A percentile compares a stretch with the other conserved stretches of the same genome.
Evolutionary conservation across 2,329 filamentous ascomycete species (phyloP).

Genomic region (Graphilbum ipis-grandicollis): DNA sequence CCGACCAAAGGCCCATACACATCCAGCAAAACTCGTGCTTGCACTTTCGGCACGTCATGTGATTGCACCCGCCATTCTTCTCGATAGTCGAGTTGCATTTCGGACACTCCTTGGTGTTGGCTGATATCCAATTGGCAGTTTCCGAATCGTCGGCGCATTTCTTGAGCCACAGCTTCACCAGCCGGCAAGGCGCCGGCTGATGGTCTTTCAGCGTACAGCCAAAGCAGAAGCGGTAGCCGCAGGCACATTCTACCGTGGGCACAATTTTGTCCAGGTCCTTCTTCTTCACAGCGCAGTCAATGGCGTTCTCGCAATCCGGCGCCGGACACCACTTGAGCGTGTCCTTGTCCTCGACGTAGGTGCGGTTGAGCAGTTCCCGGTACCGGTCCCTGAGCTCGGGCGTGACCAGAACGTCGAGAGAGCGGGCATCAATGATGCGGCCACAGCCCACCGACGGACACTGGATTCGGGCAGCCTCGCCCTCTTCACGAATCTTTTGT

Average conservation of each 20-base stretch:
- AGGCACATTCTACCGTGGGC: conserved; percentile 74
- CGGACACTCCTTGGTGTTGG: conserved; percentile 95
- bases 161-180: conserved; percentile 93
- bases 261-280: conserved; percentile 74
- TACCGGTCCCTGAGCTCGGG: conserved; percentile 47
- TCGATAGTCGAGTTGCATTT: conserved; percentile 95
- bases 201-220: conserved; percentile 82
- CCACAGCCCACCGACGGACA: conserved; percentile 80
- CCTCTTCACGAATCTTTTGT: conserved; percentile 90
- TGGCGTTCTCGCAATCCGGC: conserved; percentile 86
- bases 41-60: conserved; percentile 95
- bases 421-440: conserved; percentile 79
- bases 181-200: conserved; percentile 75
- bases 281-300: conserved; percentile 77
- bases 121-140: conserved; percentile 98
- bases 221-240: conserved; percentile 84
- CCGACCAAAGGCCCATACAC: conserved; percentile 98
- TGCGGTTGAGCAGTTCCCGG: conserved; percentile 70
- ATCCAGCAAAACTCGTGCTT: conserved; percentile 99
- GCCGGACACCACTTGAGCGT: conserved; percentile 95
- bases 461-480: conserved; percentile 85
- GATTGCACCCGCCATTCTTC: conserved; percentile 96
- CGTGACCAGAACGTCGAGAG: conserved; percentile 59
- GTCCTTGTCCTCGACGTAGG: conserved; percentile 94
- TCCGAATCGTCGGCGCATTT: conserved; percentile 98